Percentiles rank a stretch among this genome's conserved stretches.
phyloP scores from a whole-genome alignment of 306 rosid species.

The Arachis hypogaea region DNA sequence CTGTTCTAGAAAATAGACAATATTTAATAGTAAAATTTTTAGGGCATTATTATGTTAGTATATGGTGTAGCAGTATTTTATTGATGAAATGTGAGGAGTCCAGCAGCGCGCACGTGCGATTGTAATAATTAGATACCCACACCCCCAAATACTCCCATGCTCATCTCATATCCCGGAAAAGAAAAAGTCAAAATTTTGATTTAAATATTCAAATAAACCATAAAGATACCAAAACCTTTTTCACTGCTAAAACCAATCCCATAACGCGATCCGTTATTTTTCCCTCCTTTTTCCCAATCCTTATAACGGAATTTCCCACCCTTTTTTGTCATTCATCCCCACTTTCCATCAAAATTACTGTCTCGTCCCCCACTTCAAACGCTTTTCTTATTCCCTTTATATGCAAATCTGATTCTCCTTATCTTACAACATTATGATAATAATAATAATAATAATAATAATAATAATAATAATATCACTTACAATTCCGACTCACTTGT shows the following conservation, averaged over 20 bases:
- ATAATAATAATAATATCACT: no score
- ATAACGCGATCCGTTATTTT: conserved; percentile 82
- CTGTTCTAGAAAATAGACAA: no score
- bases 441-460: no score
- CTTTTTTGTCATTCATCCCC: conserved; percentile 16
- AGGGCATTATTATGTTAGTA: neutral
- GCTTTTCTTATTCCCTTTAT: neutral
- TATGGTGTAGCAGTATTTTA: neutral
- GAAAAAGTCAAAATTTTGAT: conserved; percentile 46
- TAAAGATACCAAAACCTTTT: conserved; percentile 33
- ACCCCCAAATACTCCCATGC: conserved; percentile 35
- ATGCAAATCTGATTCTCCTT: no score
- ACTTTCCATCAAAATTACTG: conserved; percentile 32
- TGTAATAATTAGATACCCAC: conserved; percentile 69
- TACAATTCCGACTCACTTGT: no score
- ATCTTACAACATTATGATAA: no score
- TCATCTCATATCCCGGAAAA: conserved; percentile 39
- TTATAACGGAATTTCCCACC: conserved; percentile 58
- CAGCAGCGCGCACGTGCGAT: conserved; percentile 73
- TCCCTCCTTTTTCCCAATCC: conserved; percentile 39
- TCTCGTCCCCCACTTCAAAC: neutral
- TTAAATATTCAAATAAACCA: conserved; percentile 17
- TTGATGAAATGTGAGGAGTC: neutral
- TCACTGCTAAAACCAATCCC: conserved; percentile 37
- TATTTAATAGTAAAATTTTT: neutral